phyloP scores from a whole-genome alignment of 495 filamentous ascomycete genomes.

The Penicillium lagena region DNA sequence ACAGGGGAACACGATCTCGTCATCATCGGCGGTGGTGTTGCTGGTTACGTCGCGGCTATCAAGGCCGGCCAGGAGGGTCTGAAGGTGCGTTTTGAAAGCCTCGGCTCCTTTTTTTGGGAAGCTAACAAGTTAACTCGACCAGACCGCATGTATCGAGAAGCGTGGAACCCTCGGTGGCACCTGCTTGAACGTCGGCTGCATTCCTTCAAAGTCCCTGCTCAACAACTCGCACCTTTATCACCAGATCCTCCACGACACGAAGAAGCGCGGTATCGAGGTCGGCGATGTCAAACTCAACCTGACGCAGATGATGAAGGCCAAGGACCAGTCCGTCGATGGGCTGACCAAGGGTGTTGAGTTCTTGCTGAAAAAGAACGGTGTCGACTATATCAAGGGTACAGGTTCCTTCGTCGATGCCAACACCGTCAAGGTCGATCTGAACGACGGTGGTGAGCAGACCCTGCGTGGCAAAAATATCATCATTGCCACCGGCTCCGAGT shows the following conservation, averaged over 20 bases:
- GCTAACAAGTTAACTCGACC: background rate
- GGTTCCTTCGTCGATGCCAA: constrained; percentile 82
- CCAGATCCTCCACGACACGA: constrained; percentile 93
- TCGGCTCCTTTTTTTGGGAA: background rate
- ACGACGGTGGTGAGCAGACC: constrained; percentile 83
- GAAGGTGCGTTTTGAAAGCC: constrained; percentile 56
- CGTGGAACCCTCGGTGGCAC: constrained; percentile 91
- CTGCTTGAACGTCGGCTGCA: constrained; percentile 98
- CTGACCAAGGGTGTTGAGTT: constrained; percentile 97
- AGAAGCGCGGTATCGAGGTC: constrained; percentile 94
- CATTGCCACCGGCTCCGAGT: constrained; percentile 90
- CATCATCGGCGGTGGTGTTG: constrained; percentile 95
- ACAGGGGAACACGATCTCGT: constrained; percentile 86
- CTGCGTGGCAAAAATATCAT: constrained; percentile 92
- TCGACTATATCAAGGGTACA: constrained; percentile 92
- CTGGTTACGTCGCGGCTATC: constrained; percentile 98
- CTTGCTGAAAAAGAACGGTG: constrained; percentile 96
- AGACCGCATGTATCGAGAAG: constrained; percentile 99
- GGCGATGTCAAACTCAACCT: constrained; percentile 96
- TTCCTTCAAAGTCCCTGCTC: constrained; percentile 97
- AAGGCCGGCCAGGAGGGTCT: constrained; percentile 97
- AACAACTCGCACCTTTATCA: constrained; percentile 99
- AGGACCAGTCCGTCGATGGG: constrained; percentile 81
- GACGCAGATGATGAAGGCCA: constrained; percentile 93
- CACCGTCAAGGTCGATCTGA: constrained; percentile 82